phyloP scores from a whole-genome alignment of 1,284 basidiomycete genomes.

The Cutaneotrichosporon dermatis region DNA sequence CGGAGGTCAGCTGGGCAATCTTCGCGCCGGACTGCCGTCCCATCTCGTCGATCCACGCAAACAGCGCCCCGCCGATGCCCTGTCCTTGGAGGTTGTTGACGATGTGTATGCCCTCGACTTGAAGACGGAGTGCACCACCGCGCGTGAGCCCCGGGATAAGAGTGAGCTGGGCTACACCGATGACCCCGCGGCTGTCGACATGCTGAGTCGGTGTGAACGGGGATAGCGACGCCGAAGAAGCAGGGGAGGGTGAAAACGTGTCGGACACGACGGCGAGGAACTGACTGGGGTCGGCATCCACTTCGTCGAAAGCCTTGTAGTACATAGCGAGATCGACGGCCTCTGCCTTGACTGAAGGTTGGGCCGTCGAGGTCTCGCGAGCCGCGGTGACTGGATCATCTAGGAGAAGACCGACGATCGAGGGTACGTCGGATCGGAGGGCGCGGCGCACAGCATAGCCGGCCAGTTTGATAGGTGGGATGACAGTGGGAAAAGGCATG shows the following conservation, averaged over 20 bases:
- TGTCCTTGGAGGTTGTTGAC: background rate
- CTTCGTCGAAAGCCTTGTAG: background rate
- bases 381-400: background rate
- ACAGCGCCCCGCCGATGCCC: background rate
- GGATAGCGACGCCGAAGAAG: no score
- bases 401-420: background rate
- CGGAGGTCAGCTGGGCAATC: background rate
- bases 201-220: no score
- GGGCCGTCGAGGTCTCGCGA: background rate
- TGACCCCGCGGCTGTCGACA: background rate
- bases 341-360: no score
- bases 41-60: background rate
- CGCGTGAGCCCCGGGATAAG: slow-evolving; percentile 1
- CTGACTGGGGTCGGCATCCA: background rate
- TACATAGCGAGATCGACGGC: background rate
- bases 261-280: background rate
- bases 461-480: no score
- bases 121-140: background rate
- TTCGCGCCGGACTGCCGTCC: background rate
- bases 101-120: background rate
- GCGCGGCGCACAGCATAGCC: background rate
- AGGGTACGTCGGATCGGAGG: background rate
- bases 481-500: no score
- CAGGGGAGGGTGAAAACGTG: no score
- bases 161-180: background rate